phyloP scores from a whole-genome alignment of 352 stramenopile species.

The Globisporangium cystogenes region DNA sequence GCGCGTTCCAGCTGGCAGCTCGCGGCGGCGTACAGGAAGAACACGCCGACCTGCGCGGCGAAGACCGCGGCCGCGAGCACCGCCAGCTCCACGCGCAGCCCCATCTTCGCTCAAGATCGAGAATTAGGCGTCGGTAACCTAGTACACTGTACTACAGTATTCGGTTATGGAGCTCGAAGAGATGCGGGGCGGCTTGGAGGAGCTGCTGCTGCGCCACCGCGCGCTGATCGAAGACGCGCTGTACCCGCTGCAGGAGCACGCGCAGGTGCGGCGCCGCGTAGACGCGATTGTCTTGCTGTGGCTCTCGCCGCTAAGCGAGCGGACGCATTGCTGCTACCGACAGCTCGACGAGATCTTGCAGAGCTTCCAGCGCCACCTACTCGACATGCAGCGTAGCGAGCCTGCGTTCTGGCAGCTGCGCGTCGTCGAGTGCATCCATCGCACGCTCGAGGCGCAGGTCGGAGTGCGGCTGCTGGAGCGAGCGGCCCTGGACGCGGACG shows the following conservation, averaged over 20 bases:
- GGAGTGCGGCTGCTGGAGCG: not conserved
- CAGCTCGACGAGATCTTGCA: constrained; percentile 26
- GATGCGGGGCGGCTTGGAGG: constrained; percentile 24
- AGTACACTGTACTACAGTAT: too few species aligned
- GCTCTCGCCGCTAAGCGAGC: not conserved
- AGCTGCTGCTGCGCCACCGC: constrained; percentile 41
- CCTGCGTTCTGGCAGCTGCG: constrained; percentile 52
- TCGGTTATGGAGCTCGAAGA: too few species aligned
- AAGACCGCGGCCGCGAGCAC: constrained; percentile 20
- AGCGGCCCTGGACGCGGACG: not conserved
- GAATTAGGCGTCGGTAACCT: too few species aligned
- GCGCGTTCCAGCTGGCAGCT: constrained; percentile 10
- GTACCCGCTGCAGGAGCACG: constrained; percentile 25
- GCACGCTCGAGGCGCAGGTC: constrained; percentile 14
- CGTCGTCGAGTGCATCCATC: constrained; percentile 32
- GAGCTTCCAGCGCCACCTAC: constrained; percentile 25
- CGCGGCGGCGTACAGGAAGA: constrained; percentile 49
- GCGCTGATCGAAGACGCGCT: constrained; percentile 29
- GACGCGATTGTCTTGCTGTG: too few species aligned
- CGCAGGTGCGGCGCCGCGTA: constrained; percentile 14
- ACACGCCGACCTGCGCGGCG: constrained; percentile 46
- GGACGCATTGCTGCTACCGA: not conserved
- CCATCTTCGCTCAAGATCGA: constrained; percentile 2
- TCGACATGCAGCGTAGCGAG: constrained; percentile 26
- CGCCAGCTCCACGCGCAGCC: constrained; percentile 15